phyloP scores from a whole-genome alignment of 192 early-diverging fungal species.

The Geosiphon pyriformis region DNA sequence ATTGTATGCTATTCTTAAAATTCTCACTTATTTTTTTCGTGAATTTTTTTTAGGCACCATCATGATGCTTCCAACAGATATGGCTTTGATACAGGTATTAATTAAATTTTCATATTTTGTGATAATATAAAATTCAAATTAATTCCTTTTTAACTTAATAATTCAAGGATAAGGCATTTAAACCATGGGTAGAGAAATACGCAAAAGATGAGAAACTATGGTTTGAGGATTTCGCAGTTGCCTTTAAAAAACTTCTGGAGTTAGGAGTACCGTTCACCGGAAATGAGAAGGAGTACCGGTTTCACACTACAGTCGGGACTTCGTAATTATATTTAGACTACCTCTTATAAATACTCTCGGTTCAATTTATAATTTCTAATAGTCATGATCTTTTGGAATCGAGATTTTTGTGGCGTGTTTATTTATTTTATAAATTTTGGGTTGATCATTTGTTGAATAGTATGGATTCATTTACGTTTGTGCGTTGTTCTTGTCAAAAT shows the following conservation, averaged over 20 bases:
- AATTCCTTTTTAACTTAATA: not conserved
- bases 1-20: not conserved
- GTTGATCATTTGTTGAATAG: too few species aligned
- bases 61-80: slow-evolving; percentile 72
- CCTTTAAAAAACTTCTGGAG: slow-evolving; percentile 81
- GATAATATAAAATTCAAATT: not conserved
- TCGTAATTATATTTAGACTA: too few species aligned
- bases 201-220: slow-evolving; percentile 80
- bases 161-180: slow-evolving; percentile 61
- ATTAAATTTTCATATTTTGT: not conserved
- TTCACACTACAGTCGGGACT: slow-evolving; percentile 60
- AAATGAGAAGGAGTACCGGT: slow-evolving; percentile 60
- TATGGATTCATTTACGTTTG: too few species aligned
- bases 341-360: too few species aligned
- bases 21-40: not conserved
- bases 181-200: slow-evolving; percentile 76
- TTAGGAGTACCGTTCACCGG: slow-evolving; percentile 72
- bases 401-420: too few species aligned
- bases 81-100: slow-evolving; percentile 42
- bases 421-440: too few species aligned
- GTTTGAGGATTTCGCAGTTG: slow-evolving; percentile 87
- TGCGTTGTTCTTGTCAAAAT: too few species aligned
- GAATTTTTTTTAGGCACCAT: slow-evolving; percentile 34
- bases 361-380: too few species aligned
- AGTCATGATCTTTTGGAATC: too few species aligned